Percentiles rank a stretch among this genome's conserved stretches.
phyloP scores from a whole-genome alignment of 306 rosid genomes.

The Mucuna pruriens region DNA sequence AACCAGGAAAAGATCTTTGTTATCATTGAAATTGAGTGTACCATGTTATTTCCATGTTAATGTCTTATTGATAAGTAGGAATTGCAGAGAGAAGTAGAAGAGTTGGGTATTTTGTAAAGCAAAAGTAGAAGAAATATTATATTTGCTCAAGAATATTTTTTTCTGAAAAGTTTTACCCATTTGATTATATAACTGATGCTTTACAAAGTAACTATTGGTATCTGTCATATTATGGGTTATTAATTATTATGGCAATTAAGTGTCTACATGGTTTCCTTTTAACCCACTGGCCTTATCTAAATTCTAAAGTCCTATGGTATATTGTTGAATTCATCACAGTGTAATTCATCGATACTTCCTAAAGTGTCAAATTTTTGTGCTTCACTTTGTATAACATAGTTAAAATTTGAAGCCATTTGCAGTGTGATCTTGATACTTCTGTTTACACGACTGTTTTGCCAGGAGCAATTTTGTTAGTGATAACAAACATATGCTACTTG shows the following conservation, averaged over 20 bases:
- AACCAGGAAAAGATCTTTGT: neutral
- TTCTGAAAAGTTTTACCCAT: neutral
- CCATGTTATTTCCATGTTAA: slow-evolving; percentile 16
- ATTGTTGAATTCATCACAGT: slow-evolving; percentile 15
- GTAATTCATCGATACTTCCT: slow-evolving; percentile 12
- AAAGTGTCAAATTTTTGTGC: neutral
- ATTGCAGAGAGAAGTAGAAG: slow-evolving; percentile 24
- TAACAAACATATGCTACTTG: slow-evolving; percentile 80
- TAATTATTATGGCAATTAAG: slow-evolving; percentile 21
- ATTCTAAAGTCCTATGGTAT: slow-evolving; percentile 1
- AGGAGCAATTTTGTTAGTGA: slow-evolving; percentile 94
- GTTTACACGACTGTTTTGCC: slow-evolving; percentile 40
- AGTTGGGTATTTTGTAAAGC: slow-evolving; percentile 13
- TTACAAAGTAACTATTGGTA: slow-evolving; percentile 5
- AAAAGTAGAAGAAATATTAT: slow-evolving; percentile 21
- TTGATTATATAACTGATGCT: neutral
- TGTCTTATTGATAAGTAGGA: neutral
- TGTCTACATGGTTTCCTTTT: slow-evolving; percentile 9
- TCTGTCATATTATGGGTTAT: slow-evolving; percentile 24
- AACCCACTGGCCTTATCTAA: neutral
- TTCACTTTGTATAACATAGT: slow-evolving; percentile 26
- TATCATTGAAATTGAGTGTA: slow-evolving; percentile 15
- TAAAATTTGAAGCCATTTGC: slow-evolving; percentile 37
- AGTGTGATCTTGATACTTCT: slow-evolving; percentile 42
- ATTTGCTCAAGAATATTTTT: neutral